phyloP scores from a whole-genome alignment of 441 rosid genomes.

The Eruca vesicaria region DNA sequence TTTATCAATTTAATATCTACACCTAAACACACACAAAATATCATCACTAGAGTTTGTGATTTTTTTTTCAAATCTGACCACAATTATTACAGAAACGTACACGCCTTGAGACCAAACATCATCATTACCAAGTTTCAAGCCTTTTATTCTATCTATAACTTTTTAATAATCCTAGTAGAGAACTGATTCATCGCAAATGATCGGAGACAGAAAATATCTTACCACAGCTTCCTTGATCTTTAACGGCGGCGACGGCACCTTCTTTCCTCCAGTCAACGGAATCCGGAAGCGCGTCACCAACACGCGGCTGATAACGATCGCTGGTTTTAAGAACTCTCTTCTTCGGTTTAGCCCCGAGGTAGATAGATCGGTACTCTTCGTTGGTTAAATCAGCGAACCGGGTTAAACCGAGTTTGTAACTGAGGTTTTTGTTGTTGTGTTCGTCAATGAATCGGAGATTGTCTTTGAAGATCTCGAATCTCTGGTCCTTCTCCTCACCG shows the following conservation, averaged over 20 bases:
- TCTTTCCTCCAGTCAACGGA: conserved; percentile 84
- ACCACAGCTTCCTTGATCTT: conserved; percentile 83
- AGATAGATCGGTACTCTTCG: conserved; percentile 80
- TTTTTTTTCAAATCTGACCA: background rate
- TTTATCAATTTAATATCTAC: background rate
- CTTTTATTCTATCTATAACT: background rate
- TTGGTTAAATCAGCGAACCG: conserved; percentile 88
- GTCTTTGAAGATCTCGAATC: conserved; percentile 80
- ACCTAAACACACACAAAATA: background rate
- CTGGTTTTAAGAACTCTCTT: conserved; percentile 43
- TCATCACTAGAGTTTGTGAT: background rate
- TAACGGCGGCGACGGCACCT: conserved; percentile 80
- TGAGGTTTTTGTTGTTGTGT: conserved; percentile 61
- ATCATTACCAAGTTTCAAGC: background rate
- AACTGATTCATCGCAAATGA: background rate
- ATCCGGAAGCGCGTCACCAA: conserved; percentile 67
- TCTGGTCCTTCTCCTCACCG: conserved; percentile 47
- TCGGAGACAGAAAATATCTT: background rate
- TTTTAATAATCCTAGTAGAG: background rate
- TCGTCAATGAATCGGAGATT: conserved; percentile 76
- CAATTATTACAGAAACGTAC: conserved; percentile 16
- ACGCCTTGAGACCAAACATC: conserved; percentile 6
- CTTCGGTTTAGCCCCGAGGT: conserved; percentile 50
- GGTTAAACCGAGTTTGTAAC: conserved; percentile 66
- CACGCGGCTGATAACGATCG: conserved; percentile 53